Conservation (phyloP, 2,329 filamentous ascomycete genomes). For the Myriosclerotinia curreyana region DNA sequence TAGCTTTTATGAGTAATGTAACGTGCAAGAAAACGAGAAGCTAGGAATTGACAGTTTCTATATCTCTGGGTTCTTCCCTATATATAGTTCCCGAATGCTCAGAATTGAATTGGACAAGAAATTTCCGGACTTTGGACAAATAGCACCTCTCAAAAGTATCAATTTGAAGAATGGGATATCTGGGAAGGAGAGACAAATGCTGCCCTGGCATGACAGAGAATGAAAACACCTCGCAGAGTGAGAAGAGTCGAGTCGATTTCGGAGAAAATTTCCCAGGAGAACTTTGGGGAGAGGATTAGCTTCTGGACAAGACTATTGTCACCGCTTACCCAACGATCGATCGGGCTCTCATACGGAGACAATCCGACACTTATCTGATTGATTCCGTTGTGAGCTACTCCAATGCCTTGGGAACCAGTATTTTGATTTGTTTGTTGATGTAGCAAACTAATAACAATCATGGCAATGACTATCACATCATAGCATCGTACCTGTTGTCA, state of each 20-base stretch:
- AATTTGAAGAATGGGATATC: not conserved
- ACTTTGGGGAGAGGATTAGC: not conserved
- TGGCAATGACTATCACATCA: not conserved
- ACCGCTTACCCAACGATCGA: not conserved
- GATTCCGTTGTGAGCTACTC: not conserved
- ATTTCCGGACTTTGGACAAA: too few relatives aligned
- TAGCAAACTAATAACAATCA: not conserved
- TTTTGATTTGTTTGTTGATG: too few relatives aligned
- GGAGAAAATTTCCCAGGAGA: not conserved
- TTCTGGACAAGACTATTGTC: not conserved
- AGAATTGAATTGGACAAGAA: not conserved
- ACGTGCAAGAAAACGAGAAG: too few relatives aligned
- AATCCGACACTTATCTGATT: not conserved
- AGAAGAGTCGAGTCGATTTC: not conserved
- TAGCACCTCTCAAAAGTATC: not conserved
- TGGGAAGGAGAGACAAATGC: not conserved
- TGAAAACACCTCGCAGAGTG: not conserved
- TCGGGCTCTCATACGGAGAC: not conserved
- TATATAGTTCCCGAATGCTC: too few relatives aligned
- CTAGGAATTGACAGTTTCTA: too few relatives aligned
- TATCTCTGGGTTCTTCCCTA: too few relatives aligned
- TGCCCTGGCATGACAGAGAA: not conserved
- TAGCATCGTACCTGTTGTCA: not conserved
- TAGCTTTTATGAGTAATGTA: too few relatives aligned
- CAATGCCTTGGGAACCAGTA: too few relatives aligned